A percentile compares a stretch with the other conserved stretches of the same genome.
phyloP scores from a whole-genome alignment of 345 rosid species.

The Heritiera littoralis region DNA sequence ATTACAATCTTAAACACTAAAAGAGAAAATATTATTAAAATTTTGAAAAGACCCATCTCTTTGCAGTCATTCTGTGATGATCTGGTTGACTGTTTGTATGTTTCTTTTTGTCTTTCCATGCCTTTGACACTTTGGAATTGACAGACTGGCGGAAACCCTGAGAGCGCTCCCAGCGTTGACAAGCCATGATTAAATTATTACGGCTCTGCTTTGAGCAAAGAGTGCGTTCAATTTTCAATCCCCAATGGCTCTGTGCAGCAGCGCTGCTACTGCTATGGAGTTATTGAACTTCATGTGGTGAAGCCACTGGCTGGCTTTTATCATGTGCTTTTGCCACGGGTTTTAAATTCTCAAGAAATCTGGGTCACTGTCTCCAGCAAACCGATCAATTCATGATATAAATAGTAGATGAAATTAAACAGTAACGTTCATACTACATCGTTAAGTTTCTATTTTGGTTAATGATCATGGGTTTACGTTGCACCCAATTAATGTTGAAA shows the following conservation, averaged over 20 bases:
- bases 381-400: background rate
- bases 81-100: background rate
- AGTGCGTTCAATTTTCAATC: background rate
- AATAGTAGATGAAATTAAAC: background rate
- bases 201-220: background rate
- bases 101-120: background rate
- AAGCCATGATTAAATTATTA: background rate
- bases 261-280: background rate
- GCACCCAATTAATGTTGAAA: background rate
- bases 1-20: background rate
- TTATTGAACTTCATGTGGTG: background rate
- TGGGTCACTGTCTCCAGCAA: background rate
- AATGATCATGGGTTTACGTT: no score
- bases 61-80: slow-evolving; percentile 38
- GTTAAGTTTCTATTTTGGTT: background rate
- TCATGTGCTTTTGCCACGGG: background rate
- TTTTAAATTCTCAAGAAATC: background rate
- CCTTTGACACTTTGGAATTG: background rate
- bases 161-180: background rate
- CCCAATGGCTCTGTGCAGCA: background rate
- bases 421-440: background rate
- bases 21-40: background rate
- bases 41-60: background rate
- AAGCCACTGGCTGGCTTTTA: background rate
- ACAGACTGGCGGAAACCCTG: background rate